Evolutionary conservation across 129 eudicot species (phyloP).

Genomic region (Cynara cardunculus): DNA sequence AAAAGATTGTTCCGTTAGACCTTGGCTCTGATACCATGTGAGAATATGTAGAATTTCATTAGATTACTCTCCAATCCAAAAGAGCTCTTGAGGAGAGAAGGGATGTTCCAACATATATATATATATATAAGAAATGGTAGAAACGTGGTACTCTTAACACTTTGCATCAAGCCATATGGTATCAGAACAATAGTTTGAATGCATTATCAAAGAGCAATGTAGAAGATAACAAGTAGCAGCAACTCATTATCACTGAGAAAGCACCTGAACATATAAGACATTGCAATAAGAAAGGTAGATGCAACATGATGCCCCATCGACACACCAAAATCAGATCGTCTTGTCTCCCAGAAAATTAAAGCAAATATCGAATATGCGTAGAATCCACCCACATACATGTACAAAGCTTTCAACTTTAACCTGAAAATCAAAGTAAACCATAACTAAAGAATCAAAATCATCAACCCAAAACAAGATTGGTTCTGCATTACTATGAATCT

Average conservation of each 20-base stretch:
- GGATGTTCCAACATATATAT: too few relatives aligned
- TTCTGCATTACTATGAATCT: background rate
- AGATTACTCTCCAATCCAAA: too few relatives aligned
- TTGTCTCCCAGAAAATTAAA: slow-evolving; percentile 86
- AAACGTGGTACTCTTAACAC: background rate
- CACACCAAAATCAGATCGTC: slow-evolving; percentile 89
- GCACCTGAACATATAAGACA: slow-evolving; percentile 72
- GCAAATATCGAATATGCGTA: slow-evolving; percentile 82
- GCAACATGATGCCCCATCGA: slow-evolving; percentile 94
- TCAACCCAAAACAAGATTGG: background rate
- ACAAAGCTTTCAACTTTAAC: slow-evolving; percentile 71
- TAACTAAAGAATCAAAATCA: background rate
- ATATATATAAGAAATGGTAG: background rate
- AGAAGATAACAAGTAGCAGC: background rate
- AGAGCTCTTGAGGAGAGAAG: background rate
- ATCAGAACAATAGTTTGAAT: background rate
- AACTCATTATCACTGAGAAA: background rate
- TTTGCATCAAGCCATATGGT: background rate
- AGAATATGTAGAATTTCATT: too few relatives aligned
- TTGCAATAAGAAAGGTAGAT: slow-evolving; percentile 53
- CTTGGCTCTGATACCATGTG: too few relatives aligned
- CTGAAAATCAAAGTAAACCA: slow-evolving; percentile 29
- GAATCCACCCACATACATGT: slow-evolving; percentile 82
- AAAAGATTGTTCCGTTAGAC: too few relatives aligned
- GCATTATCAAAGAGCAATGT: background rate